phyloP scores from a whole-genome alignment of 192 early-diverging fungal genomes.

The Polychytrium aggregatum region DNA sequence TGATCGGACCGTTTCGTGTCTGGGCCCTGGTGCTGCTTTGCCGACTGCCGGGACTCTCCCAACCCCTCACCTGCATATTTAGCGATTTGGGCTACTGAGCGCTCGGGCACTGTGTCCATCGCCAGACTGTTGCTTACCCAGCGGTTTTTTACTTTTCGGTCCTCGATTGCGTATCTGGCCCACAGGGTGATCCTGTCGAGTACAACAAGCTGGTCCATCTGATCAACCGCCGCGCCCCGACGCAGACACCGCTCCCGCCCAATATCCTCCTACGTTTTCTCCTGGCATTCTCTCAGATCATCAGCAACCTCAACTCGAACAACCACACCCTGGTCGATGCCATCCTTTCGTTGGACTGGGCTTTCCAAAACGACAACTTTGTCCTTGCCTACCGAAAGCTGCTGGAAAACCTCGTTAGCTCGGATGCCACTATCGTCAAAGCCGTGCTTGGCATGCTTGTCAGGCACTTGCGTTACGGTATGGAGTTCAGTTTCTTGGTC shows the following conservation, averaged over 20 bases:
- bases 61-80: too few species aligned
- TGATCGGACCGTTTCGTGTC: too few species aligned
- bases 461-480: conserved; percentile 37
- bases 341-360: conserved; percentile 51
- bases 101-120: background rate
- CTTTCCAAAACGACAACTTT: conserved; percentile 31
- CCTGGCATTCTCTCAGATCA: conserved; percentile 14
- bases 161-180: too few species aligned
- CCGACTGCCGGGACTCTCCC: too few species aligned
- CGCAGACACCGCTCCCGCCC: background rate
- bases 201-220: conserved; percentile 7
- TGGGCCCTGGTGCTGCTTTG: too few species aligned
- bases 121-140: background rate
- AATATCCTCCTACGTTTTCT: conserved; percentile 6
- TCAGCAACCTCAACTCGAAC: conserved; percentile 11
- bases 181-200: conserved; percentile 4
- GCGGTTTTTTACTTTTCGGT: background rate
- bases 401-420: conserved; percentile 63
- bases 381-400: conserved; percentile 47
- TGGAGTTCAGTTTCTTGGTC: conserved; percentile 5
- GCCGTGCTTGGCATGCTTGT: conserved; percentile 53
- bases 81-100: too few species aligned
- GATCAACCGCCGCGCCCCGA: conserved; percentile 3
- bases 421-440: conserved; percentile 54
- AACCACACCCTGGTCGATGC: conserved; percentile 39